Evolutionary conservation across 1,284 basidiomycete species (phyloP).

Genomic region (Phylloboletellus chloephorus): DNA sequence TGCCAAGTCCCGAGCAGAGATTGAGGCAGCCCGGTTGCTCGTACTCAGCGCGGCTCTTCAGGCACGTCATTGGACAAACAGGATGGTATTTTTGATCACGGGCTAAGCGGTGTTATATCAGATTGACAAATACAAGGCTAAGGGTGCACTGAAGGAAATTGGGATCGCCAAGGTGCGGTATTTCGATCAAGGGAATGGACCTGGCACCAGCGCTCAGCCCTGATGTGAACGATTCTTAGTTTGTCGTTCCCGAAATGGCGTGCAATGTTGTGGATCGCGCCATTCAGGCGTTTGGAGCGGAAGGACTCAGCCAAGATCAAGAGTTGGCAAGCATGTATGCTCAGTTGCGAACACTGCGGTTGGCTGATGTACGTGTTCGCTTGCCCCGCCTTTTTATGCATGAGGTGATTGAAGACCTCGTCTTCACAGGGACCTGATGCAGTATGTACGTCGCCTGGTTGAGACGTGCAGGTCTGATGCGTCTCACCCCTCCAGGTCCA

Average conservation of each 20-base stretch:
- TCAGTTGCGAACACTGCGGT: constrained; percentile 78
- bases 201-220: background rate
- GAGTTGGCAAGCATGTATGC: constrained; percentile 78
- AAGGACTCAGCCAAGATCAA: constrained; percentile 90
- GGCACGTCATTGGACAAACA: constrained; percentile 34
- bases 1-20: constrained; percentile 88
- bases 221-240: constrained; percentile 43
- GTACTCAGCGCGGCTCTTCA: constrained; percentile 92
- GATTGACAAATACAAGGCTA: constrained; percentile 88
- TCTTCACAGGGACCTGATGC: constrained; percentile 75
- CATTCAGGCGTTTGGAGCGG: constrained; percentile 93
- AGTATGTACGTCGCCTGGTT: constrained; percentile 30
- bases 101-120: constrained; percentile 31
- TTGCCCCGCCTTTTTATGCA: constrained; percentile 9
- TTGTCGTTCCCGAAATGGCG: constrained; percentile 88
- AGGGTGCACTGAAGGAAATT: constrained; percentile 95
- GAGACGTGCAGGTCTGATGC: constrained; percentile 7
- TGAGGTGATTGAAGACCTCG: constrained; percentile 6
- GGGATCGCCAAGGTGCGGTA: constrained; percentile 83
- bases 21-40: constrained; percentile 81
- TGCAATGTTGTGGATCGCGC: constrained; percentile 86
- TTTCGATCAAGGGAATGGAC: background rate
- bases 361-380: constrained; percentile 71
- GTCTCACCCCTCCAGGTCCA: constrained; percentile 59
- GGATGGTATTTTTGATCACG: background rate